Evolutionary conservation across 2,329 filamentous ascomycete genomes (phyloP), one percentile per base, ranked within the genome.

Genomic region (Hypoxylon sp.): DNA sequence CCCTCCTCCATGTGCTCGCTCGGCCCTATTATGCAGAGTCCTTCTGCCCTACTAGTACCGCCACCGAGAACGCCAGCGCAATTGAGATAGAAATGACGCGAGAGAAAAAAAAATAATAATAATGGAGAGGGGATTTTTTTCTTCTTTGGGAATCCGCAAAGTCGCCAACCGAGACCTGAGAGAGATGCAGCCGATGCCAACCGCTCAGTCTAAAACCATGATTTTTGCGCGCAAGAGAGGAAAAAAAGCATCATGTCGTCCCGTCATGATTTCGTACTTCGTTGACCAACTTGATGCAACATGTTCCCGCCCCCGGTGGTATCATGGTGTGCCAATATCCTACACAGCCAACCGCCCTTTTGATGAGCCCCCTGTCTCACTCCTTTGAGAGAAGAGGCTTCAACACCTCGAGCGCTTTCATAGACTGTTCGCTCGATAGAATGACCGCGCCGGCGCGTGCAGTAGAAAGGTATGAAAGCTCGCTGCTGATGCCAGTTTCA

Each of bases 401-500:
- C 75, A 98, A 79, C 5, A 93, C 93, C 51, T 87, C 86, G 73
- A 98, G 82, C 0, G 93, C 94, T 63, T 88, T 87, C n/a, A 85
- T 83, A 48, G 94, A 84, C 76, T 95, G 92, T 73, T 91, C 88
- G 69, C 91, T 87, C 3, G 90, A 88, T 42, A 98, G 87, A 75
- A 98, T 94, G 8, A 98, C 95, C 4, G 93, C 94, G 1, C 95
- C 95, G 0, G 94, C 93, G 46, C 91, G 88, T 3, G 93, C 94
- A 0, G 95, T 98, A 67, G 92, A 96, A 69, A 98, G 83, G 79
- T 98, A 98, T 64, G 92, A 95, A 80, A 98, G 90, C 78, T 98
- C 94, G 0, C 93, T 88, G 72, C 81, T 85, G 57, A 70, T 77
- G 52, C 75, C 75, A 17, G 71, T 77, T 66, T 83, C 82, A 35